Evolutionary conservation across 83 land plant genomes (phyloP).

Genomic region (Thuja plicata): DNA sequence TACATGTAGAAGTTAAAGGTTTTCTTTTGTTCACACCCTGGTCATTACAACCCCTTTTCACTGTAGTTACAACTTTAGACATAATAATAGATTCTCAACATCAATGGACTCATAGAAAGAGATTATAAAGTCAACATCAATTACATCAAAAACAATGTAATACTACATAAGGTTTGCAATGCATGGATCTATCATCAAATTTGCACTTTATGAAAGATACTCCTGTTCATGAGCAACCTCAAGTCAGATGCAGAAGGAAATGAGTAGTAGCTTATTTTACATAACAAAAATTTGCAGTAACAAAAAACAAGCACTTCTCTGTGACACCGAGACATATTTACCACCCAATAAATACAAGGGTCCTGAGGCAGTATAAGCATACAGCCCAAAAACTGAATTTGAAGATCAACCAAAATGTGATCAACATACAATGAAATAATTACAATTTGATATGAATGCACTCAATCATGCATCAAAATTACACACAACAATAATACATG

Average conservation of each 20-base stretch:
- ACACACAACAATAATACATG: neutral
- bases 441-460: neutral
- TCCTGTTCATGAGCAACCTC: neutral
- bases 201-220: neutral
- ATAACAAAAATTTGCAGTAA: neutral
- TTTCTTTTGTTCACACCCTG: too few species aligned
- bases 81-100: neutral
- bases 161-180: neutral
- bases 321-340: neutral
- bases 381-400: neutral
- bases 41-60: too few species aligned
- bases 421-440: neutral
- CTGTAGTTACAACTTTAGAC: too few species aligned
- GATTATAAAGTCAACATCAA: neutral
- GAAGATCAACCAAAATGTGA: neutral
- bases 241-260: neutral
- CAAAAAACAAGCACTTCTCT: neutral
- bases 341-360: neutral
- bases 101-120: neutral
- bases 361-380: neutral
- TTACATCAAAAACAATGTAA: neutral
- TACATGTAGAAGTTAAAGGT: too few species aligned
- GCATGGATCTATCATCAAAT: neutral
- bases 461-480: neutral
- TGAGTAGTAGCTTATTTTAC: neutral